Conservation (phyloP, 805 yeast species). For the Helenozyma baotianmanensis region DNA sequence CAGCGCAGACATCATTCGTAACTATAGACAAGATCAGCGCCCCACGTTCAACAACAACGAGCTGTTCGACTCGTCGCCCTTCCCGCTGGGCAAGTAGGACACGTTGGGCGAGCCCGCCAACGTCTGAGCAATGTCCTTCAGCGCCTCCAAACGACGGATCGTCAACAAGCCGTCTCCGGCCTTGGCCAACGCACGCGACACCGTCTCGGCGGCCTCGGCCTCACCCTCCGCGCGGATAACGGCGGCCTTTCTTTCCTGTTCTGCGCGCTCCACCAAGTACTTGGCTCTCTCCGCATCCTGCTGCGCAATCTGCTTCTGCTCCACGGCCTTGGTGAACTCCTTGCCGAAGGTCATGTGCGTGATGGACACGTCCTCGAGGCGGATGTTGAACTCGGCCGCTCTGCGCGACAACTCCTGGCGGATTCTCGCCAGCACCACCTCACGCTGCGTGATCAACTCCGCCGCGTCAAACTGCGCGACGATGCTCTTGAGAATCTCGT, state of each 20-base stretch:
- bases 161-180: constrained; percentile 94
- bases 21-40: constrained; percentile 35
- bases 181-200: constrained; percentile 86
- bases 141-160: constrained; percentile 94
- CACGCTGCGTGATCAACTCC: constrained; percentile 95
- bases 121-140: constrained; percentile 90
- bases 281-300: constrained; percentile 98
- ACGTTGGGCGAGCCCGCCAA: constrained; percentile 80
- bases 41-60: constrained; percentile 65
- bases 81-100: constrained; percentile 74
- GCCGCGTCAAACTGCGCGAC: constrained; percentile 96
- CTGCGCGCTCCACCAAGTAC: constrained; percentile 82
- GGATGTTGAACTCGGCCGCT: constrained; percentile 85
- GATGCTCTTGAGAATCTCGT: constrained; percentile 82
- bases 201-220: constrained; percentile 96
- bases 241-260: constrained; percentile 92
- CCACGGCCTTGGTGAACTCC: constrained; percentile 97
- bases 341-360: constrained; percentile 96
- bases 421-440: constrained; percentile 84
- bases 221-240: constrained; percentile 98
- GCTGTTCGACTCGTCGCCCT: constrained; percentile 40
- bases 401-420: constrained; percentile 79
- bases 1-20: constrained; percentile 1
- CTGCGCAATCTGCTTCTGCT: constrained; percentile 98
- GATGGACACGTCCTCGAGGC: constrained; percentile 92